Percentiles rank a stretch among this genome's conserved stretches.
These are phyloP conservation scores for Pichia californica DNA, from an alignment of 805 yeast species.

Conservation along the genomic window DNA sequence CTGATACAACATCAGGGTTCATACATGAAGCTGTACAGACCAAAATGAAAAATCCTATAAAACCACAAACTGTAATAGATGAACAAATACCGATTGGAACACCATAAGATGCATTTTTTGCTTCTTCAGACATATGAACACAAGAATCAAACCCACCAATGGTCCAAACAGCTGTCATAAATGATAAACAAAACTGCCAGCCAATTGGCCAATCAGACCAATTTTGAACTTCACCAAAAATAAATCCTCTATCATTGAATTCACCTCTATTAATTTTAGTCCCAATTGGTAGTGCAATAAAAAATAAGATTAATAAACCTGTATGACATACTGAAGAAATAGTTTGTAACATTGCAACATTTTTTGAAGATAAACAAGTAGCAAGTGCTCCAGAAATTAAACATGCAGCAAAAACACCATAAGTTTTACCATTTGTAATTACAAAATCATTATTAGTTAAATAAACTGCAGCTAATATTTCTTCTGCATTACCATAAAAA, in stretches of 20 bases:
- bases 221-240: constrained; percentile 46
- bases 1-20: constrained; percentile 34
- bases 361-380: constrained; percentile 48
- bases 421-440: constrained; percentile 43
- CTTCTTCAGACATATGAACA: too few species aligned
- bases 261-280: constrained; percentile 28
- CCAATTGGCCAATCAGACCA: constrained; percentile 50
- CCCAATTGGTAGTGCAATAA: constrained; percentile 60
- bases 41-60: constrained; percentile 49
- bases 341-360: constrained; percentile 50
- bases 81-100: too few species aligned
- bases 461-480: constrained; percentile 48
- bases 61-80: constrained; percentile 48
- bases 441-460: constrained; percentile 41
- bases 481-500: constrained; percentile 56
- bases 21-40: constrained; percentile 50
- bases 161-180: too few species aligned
- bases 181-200: constrained; percentile 42
- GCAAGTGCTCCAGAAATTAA: constrained; percentile 41
- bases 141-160: too few species aligned
- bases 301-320: constrained; percentile 41
- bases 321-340: constrained; percentile 49
- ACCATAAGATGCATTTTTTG: too few species aligned
- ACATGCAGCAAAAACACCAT: constrained; percentile 59
- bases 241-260: constrained; percentile 41